Evolutionary conservation across 1,284 basidiomycete genomes (phyloP).

Genomic region (Bjerkandera adusta): DNA sequence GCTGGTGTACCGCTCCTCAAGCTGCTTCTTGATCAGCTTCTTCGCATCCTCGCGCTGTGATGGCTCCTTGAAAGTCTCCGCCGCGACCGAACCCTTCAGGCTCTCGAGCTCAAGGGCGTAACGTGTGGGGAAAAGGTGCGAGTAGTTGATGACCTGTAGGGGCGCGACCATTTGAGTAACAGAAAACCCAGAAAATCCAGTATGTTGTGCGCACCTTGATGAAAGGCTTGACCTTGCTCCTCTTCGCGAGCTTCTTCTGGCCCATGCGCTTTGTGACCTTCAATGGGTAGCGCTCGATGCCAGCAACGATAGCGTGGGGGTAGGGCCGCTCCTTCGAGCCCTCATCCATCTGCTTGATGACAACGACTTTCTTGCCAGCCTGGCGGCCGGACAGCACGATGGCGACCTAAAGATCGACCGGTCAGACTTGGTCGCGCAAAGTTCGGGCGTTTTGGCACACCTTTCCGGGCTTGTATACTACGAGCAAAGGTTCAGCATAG

Average conservation of each 20-base stretch:
- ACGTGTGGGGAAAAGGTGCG: slow-evolving; percentile 96
- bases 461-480: slow-evolving; percentile 98
- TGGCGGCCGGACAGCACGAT: slow-evolving; percentile 97
- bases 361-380: slow-evolving; percentile 91
- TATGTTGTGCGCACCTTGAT: slow-evolving; percentile 75
- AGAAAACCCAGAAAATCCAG: too few relatives aligned
- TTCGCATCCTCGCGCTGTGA: slow-evolving; percentile 91
- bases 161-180: too few relatives aligned
- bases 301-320: slow-evolving; percentile 95
- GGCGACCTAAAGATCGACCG: slow-evolving; percentile 55
- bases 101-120: slow-evolving; percentile 94
- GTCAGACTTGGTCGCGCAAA: background rate
- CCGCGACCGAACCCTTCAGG: slow-evolving; percentile 79
- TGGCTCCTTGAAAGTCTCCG: slow-evolving; percentile 95
- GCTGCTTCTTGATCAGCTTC: slow-evolving; percentile 93
- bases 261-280: slow-evolving; percentile 98
- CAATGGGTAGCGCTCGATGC: slow-evolving; percentile 93
- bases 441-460: slow-evolving; percentile 40
- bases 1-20: slow-evolving; percentile 88
- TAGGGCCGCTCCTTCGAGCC: slow-evolving; percentile 89
- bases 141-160: slow-evolving; percentile 86
- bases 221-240: slow-evolving; percentile 97
- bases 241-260: slow-evolving; percentile 85
- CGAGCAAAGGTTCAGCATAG: slow-evolving; percentile 27
- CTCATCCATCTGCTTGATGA: slow-evolving; percentile 87